Evolutionary conservation across 2,329 filamentous ascomycete genomes (phyloP).

Genomic region (Niveomyces coronatus): DNA sequence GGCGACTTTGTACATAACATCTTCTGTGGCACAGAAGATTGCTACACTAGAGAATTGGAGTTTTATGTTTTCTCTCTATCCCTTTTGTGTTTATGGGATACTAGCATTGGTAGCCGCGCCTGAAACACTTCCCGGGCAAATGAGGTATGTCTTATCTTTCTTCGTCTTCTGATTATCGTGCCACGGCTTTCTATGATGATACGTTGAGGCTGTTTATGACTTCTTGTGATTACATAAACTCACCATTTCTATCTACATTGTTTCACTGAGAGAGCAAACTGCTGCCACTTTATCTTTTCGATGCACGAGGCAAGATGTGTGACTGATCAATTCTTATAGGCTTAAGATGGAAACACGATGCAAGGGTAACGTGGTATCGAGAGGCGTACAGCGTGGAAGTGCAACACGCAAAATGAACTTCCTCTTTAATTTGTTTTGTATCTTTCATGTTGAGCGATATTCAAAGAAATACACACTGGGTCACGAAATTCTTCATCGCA

Average conservation of each 20-base stretch:
- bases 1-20: slow-evolving; percentile 25
- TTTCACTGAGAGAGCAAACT: slow-evolving; percentile 8
- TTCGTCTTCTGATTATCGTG: background rate
- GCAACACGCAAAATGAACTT: no score
- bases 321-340: background rate
- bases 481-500: no score
- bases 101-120: no score
- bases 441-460: no score
- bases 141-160: slow-evolving; percentile 11
- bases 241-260: slow-evolving; percentile 22
- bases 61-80: slow-evolving; percentile 22
- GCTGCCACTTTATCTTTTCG: background rate
- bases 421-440: no score
- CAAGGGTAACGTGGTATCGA: no score
- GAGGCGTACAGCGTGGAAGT: no score
- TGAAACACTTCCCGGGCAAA: background rate
- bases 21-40: slow-evolving; percentile 24
- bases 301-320: background rate
- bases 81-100: slow-evolving; percentile 19
- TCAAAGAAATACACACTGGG: no score
- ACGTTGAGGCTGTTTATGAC: slow-evolving; percentile 40
- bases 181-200: slow-evolving; percentile 28
- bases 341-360: no score
- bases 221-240: slow-evolving; percentile 26
- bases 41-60: slow-evolving; percentile 32